These are phyloP conservation scores for Taxillus chinensis DNA, from an alignment of 164 flowering plant genomes.

Conservation along the genomic window DNA sequence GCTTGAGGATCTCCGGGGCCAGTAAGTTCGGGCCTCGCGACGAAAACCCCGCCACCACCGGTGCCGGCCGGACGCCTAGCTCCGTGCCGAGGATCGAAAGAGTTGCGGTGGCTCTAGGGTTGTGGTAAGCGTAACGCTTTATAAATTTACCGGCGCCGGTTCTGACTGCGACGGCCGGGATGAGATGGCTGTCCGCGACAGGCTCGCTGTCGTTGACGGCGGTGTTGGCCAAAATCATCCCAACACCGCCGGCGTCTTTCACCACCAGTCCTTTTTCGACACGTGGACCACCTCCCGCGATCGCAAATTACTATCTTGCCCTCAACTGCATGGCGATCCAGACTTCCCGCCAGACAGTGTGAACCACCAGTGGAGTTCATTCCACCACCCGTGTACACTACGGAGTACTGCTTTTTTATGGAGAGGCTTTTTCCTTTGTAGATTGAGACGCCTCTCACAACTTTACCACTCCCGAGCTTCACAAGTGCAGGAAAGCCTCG, in stretches of 20 bases:
- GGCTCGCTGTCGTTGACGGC: constrained; percentile 41
- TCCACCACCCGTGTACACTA: constrained; percentile 54
- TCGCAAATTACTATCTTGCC: constrained; percentile 54
- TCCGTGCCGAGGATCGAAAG: constrained; percentile 32
- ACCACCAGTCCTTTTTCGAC: constrained; percentile 49
- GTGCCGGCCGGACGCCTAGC: constrained; percentile 33
- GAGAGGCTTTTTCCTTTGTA: constrained; percentile 52
- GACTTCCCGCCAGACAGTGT: constrained; percentile 54
- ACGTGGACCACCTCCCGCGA: constrained; percentile 38
- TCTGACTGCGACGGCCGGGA: constrained; percentile 44
- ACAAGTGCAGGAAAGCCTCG: constrained; percentile 61
- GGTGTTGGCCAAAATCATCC: constrained; percentile 41
- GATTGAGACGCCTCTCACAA: constrained; percentile 54
- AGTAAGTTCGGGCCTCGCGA: constrained; percentile 43
- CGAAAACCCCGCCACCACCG: constrained; percentile 47
- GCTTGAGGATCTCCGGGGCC: constrained; percentile 33
- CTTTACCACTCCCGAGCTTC: constrained; percentile 43
- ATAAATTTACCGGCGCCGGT: constrained; percentile 27
- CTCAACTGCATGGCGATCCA: constrained; percentile 22
- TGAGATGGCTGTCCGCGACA: constrained; percentile 46
- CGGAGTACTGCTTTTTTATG: constrained; percentile 28
- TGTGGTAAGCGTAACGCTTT: constrained; percentile 24
- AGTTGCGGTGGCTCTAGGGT: constrained; percentile 23
- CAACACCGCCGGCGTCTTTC: constrained; percentile 42
- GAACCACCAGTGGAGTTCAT: constrained; percentile 55